phyloP scores from a whole-genome alignment of 345 rosid species.

The Dimocarpus longan region DNA sequence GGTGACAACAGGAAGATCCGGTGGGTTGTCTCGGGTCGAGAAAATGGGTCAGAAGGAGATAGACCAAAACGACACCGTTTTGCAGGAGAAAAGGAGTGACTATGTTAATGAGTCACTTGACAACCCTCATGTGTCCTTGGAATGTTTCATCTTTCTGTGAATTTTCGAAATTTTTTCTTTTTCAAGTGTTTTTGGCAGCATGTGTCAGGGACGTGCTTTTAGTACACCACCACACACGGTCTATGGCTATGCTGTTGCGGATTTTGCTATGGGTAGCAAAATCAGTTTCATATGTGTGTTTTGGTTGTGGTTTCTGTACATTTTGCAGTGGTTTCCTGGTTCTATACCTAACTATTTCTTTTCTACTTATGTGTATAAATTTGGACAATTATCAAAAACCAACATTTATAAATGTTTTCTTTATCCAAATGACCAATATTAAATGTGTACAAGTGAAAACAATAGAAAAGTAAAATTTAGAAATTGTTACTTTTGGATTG shows the following conservation, averaged over 20 bases:
- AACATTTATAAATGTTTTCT: no score
- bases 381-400: no score
- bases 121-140: constrained; percentile 69
- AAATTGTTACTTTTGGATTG: no score
- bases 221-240: neutral
- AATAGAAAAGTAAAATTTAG: no score
- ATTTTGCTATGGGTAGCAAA: neutral
- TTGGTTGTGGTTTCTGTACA: constrained; percentile 11
- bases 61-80: constrained; percentile 25
- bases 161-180: neutral
- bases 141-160: constrained; percentile 81
- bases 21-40: constrained; percentile 23
- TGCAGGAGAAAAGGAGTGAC: constrained; percentile 23
- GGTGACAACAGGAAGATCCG: constrained; percentile 25
- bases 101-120: constrained; percentile 44
- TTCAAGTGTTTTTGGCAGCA: constrained; percentile 2
- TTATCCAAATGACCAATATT: no score
- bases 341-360: neutral
- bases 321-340: neutral
- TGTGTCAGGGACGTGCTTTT: neutral
- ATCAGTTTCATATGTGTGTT: neutral
- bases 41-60: constrained; percentile 21
- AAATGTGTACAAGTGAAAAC: no score
- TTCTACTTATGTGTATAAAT: no score
- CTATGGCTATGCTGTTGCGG: neutral